Conservation (phyloP, 805 yeast genomes). For the Yamadazyma insecticola region DNA sequence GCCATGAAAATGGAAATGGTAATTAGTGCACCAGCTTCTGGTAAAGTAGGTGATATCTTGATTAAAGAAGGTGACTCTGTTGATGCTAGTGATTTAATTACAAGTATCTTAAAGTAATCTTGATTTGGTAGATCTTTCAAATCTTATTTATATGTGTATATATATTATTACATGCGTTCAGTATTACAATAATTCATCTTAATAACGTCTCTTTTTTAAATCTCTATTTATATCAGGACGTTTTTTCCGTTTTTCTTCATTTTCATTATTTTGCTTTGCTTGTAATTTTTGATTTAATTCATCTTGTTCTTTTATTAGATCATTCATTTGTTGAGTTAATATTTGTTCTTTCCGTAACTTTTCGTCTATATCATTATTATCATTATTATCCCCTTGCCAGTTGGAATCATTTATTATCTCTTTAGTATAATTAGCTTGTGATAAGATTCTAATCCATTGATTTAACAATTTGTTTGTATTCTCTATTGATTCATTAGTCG, state of each 20-base stretch:
- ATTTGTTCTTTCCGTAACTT: slow-evolving; percentile 17
- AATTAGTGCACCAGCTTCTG: slow-evolving; percentile 85
- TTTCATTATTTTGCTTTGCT: too few species aligned
- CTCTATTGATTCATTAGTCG: slow-evolving; percentile 38
- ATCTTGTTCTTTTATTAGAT: slow-evolving; percentile 24
- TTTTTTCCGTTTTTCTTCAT: not conserved
- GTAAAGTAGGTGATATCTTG: slow-evolving; percentile 70
- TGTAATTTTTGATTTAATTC: slow-evolving; percentile 17
- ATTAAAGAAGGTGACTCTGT: slow-evolving; percentile 92
- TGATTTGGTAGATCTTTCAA: not conserved
- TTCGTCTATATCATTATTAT: slow-evolving; percentile 13
- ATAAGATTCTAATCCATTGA: slow-evolving; percentile 57
- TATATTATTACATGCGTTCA: not conserved
- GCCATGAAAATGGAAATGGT: slow-evolving; percentile 99
- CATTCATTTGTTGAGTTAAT: slow-evolving; percentile 19
- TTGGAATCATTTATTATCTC: slow-evolving; percentile 40
- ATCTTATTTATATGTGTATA: too few species aligned
- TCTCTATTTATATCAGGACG: not conserved
- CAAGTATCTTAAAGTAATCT: slow-evolving; percentile 26
- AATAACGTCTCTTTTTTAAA: too few species aligned
- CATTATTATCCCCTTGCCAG: slow-evolving; percentile 34
- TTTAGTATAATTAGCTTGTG: slow-evolving; percentile 55
- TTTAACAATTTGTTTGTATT: slow-evolving; percentile 49
- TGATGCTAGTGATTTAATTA: slow-evolving; percentile 85
- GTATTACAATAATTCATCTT: not conserved